These are phyloP conservation scores for Ceratocystis diversiconidia DNA, from an alignment of 2,329 filamentous ascomycete genomes.

Conservation along the genomic window DNA sequence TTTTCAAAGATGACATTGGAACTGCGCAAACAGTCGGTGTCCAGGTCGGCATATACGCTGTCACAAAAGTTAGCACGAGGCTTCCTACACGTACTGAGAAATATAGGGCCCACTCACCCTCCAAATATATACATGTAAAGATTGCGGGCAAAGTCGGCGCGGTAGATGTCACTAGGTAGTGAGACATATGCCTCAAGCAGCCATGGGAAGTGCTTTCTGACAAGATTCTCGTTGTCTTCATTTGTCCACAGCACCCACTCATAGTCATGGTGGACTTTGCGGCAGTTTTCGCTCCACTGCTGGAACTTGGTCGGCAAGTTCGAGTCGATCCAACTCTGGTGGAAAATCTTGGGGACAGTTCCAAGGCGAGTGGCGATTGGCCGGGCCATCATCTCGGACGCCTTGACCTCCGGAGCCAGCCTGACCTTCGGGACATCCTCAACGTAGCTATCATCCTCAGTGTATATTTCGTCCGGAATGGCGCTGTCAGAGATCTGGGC, in stretches of 20 bases:
- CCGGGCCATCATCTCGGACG: slow-evolving; percentile 12
- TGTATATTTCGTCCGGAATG: neutral
- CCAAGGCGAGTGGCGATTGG: slow-evolving; percentile 15
- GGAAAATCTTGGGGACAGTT: slow-evolving; percentile 28
- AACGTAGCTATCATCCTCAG: neutral
- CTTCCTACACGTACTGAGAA: neutral
- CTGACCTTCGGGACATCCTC: neutral
- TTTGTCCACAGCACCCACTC: slow-evolving; percentile 29
- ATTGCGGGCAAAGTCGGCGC: slow-evolving; percentile 25
- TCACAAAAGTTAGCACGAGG: neutral
- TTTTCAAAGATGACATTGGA: slow-evolving; percentile 21
- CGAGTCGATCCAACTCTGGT: slow-evolving; percentile 23
- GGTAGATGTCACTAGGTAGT: slow-evolving; percentile 25
- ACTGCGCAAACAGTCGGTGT: slow-evolving; percentile 25
- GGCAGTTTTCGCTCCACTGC: slow-evolving; percentile 25
- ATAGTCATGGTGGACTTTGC: slow-evolving; percentile 24
- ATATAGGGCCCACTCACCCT: slow-evolving; percentile 20
- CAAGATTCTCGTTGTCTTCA: slow-evolving; percentile 26
- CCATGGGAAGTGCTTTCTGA: slow-evolving; percentile 25
- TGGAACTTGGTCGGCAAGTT: slow-evolving; percentile 23
- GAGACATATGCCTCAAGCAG: slow-evolving; percentile 23
- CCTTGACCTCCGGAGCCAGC: slow-evolving; percentile 9
- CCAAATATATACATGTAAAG: slow-evolving; percentile 28
- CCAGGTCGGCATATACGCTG: slow-evolving; percentile 25
- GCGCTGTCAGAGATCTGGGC: neutral